A percentile compares a stretch with the other conserved stretches of the same genome.
Evolutionary conservation across 1,284 basidiomycete species (phyloP).

Genomic region (Neonothopanus nambi): DNA sequence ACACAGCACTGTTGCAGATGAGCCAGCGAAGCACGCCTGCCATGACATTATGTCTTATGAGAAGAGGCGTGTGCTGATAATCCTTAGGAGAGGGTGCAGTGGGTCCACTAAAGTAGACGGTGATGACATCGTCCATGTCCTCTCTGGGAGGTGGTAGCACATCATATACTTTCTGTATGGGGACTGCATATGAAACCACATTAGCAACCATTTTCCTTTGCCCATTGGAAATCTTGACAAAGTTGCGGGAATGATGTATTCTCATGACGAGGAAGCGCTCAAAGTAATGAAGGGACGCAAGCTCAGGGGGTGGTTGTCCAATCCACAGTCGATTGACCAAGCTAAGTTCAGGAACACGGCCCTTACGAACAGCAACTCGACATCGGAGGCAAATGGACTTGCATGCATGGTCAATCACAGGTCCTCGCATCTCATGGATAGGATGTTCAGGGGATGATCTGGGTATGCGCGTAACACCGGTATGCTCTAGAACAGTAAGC

Average conservation of each 20-base stretch:
- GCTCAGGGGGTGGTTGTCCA: slow-evolving; percentile 31
- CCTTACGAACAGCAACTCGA: slow-evolving; percentile 16
- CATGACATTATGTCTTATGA: slow-evolving; percentile 24
- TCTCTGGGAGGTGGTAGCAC: slow-evolving; percentile 11
- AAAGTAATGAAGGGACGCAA: slow-evolving; percentile 24
- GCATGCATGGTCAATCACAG: neutral
- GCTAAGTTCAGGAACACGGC: slow-evolving; percentile 25
- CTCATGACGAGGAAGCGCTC: slow-evolving; percentile 24
- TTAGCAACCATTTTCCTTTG: slow-evolving; percentile 26
- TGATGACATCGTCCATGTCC: slow-evolving; percentile 2
- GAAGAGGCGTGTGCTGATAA: slow-evolving; percentile 23
- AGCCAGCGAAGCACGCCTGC: slow-evolving; percentile 30
- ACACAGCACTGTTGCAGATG: slow-evolving; percentile 30
- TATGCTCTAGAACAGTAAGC: no score
- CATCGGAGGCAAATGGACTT: slow-evolving; percentile 19
- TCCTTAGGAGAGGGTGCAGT: slow-evolving; percentile 18
- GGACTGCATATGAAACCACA: slow-evolving; percentile 20
- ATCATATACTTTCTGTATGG: slow-evolving; percentile 22
- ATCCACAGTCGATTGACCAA: slow-evolving; percentile 40
- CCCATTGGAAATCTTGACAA: slow-evolving; percentile 17
- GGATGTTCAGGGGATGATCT: no score
- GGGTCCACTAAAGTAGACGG: neutral
- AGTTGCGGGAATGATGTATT: neutral
- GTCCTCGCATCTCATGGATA: no score
- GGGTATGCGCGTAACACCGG: no score